Evolutionary conservation across 495 filamentous ascomycete species (phyloP).

Genomic region (Cercophora samala): DNA sequence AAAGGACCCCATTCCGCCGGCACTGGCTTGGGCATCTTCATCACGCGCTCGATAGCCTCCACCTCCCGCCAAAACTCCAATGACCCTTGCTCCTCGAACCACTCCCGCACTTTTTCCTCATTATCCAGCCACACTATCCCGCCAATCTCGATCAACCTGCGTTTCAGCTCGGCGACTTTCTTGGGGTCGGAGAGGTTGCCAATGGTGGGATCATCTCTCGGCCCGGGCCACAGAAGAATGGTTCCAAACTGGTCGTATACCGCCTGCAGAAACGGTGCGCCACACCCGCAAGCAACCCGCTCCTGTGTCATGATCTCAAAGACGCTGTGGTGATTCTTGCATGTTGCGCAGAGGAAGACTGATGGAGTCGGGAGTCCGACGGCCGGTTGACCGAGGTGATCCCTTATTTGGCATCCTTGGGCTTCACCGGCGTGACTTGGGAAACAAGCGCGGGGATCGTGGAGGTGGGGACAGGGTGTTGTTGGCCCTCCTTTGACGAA

Average conservation of each 20-base stretch:
- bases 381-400: not conserved
- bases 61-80: not conserved
- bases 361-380: not conserved
- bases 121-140: slow-evolving; percentile 18
- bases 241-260: slow-evolving; percentile 37
- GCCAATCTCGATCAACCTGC: slow-evolving; percentile 30
- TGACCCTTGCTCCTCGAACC: not conserved
- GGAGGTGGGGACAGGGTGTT: not conserved
- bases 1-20: not conserved
- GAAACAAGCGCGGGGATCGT: not conserved
- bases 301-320: not conserved
- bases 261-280: slow-evolving; percentile 27
- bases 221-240: slow-evolving; percentile 34
- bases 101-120: not conserved
- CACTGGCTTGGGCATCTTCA: not conserved
- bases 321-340: not conserved
- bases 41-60: slow-evolving; percentile 12
- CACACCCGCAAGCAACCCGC: slow-evolving; percentile 18
- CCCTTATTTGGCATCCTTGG: not conserved
- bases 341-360: not conserved
- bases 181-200: slow-evolving; percentile 27
- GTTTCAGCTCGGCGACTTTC: slow-evolving; percentile 29
- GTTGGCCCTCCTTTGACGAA: not conserved
- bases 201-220: slow-evolving; percentile 32
- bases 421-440: not conserved